Base-by-base conservation (phyloP, 108 stramenopile genomes). In the Nannochloropsis oceanica region DNA sequence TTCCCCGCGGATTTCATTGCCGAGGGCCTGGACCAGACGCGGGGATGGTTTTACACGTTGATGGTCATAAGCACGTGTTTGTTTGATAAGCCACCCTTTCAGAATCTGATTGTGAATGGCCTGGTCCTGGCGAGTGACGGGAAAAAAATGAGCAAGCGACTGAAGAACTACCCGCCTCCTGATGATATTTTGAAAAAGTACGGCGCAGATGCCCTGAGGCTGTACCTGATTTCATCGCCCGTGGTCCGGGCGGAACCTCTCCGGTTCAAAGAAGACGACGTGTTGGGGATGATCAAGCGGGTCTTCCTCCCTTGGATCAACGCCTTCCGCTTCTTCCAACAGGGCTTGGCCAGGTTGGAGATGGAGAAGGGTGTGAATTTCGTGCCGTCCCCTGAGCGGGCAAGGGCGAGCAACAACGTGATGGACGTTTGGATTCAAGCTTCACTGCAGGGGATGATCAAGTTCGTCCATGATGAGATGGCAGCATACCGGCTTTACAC, bases 31-130 rank as follows among this genome's bases (percentile, higher is more conserved):
- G 99, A 99, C 92, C 99, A 99, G 90, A 99, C 99, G 25, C 95
- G 99, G 80, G 99, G 99, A n/a, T 99, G 99, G 99, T 99, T 99
- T 88, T 99, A 99, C 93, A 99, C 99, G 0, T 92, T 99, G 27
- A 99, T 98, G 96, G 97, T 99, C n/a, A 89, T 99, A 24, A 94
- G 96, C 27, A 99, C 99, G 26, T 97, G 97, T 8, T 93, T 99
- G 14, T 99, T 99, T 90, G 96, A 96, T 85, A 92, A 97, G 85
- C 98, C 98, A 12, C 96, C 99, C 43, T 98, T 98, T 92, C 94
- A 99, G 89, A 99, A 99, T 92, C 88, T 98, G 59, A 97, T 99
- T 89, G 96, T 96, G 42, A 99, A 99, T 85, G 99, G 99, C 22
- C 91, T 99, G 85, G 99, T 99, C 10, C 87, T 99, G 73, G 99